Evolutionary conservation across 345 rosid genomes (phyloP), one percentile per base, ranked within the genome.

Genomic region (Citrus australasica): DNA sequence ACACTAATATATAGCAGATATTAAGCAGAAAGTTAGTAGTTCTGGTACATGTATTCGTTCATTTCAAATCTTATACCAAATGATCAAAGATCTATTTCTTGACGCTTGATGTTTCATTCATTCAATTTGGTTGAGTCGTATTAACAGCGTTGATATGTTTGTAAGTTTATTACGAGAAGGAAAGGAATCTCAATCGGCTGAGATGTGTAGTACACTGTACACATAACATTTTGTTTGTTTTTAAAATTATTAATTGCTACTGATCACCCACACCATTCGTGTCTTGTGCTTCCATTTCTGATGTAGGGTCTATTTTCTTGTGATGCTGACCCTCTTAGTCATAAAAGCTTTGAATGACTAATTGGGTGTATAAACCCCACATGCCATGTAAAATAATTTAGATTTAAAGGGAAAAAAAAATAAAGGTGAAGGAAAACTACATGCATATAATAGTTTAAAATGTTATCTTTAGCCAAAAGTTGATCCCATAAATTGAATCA

Each of bases 261-360:
- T n/a, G 4, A 30, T 32, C 77, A 80, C 79, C 79, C 22, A 53
- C 70, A 74, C 79, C 77, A 64, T 35, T 66, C 74, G 64, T 69
- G 51, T 62, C 48, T 32, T 27, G 28, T 62, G 48, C 37, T 17
- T 37, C 67, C 75, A 53, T 56, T 74, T 67, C 66, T 30, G 38
- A 73, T 55, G 80, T 61, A 62, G 78, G 83, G 74, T 77, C 83
- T 53, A 25, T 74, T 79, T 64, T 77, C 72, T 42, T 53, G 59
- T 69, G 83, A 80, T 79, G 63, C 59, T 62, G 83, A 76, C 75
- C 66, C 85, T 28, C 38, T 40, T 40, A 51, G 16, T 76, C 65
- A 76, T 33, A 35, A 76, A 71, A 68, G 69, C 75, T 69, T 65
- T 6, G 33, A 46, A 68, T 74, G 62, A 40, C 55, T 69, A 68